These are phyloP conservation scores for Rostrohypoxylon terebratum DNA, from an alignment of 495 filamentous ascomycete species.

Conservation along the genomic window DNA sequence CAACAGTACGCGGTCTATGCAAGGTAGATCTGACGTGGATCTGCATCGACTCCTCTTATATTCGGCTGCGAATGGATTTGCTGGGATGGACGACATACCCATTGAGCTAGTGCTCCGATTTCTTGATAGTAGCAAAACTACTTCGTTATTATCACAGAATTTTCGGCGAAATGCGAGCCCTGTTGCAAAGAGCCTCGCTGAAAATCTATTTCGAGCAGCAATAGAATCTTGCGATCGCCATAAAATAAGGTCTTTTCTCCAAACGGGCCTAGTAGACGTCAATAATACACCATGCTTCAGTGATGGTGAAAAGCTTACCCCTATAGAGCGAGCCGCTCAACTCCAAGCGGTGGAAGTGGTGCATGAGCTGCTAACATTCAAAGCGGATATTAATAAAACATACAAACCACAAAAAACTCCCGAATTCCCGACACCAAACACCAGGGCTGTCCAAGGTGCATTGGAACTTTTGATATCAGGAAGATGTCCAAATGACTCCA, in stretches of 20 bases:
- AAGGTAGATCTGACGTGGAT: slow-evolving; percentile 3
- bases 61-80: slow-evolving; percentile 32
- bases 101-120: neutral
- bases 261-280: slow-evolving; percentile 18
- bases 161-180: slow-evolving; percentile 5
- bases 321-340: slow-evolving; percentile 19
- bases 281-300: slow-evolving; percentile 18
- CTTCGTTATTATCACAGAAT: neutral
- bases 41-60: slow-evolving; percentile 24
- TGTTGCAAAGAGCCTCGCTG: slow-evolving; percentile 22
- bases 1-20: neutral
- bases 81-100: slow-evolving; percentile 14
- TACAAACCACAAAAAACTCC: neutral
- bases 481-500: neutral
- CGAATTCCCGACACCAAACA: too few species aligned
- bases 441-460: too few species aligned
- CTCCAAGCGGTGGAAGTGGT: slow-evolving; percentile 23
- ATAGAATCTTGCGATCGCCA: slow-evolving; percentile 31
- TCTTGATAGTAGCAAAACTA: slow-evolving; percentile 12
- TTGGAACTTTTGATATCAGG: neutral
- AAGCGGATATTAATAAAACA: slow-evolving; percentile 11
- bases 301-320: neutral
- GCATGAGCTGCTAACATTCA: slow-evolving; percentile 20
- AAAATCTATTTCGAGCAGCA: slow-evolving; percentile 33
- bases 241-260: slow-evolving; percentile 8